Evolutionary conservation across 768 basidiomycete species (phyloP), one percentile per base, ranked within the genome.

Genomic region (Tephrocybe sp.): DNA sequence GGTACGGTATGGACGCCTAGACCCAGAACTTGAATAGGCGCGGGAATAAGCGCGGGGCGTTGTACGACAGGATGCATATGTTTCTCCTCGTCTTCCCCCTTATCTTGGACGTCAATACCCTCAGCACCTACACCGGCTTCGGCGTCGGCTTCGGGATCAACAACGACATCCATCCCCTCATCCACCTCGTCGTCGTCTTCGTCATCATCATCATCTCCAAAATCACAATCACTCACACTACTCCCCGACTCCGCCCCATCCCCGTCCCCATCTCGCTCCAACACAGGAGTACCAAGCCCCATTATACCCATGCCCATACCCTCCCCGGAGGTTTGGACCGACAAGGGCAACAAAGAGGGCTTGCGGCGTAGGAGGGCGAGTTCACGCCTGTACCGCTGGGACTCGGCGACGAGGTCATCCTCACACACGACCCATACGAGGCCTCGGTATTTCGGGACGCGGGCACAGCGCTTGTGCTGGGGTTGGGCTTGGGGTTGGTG

Each of bases 341-440:
- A n/a, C 39, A 51, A 1, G 34, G 26, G 26, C 26, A 26, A 7
- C 26, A 26, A 42, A 5, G 42, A 39, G 1, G 62, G 60, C 49
- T 67, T 68, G 40, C 72, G 62, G 39, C 65, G 57, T 34, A 73
- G 56, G 34, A 74, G 54, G 14, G 62, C 57, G 5, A 74, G 63
- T 5, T 51, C 51, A 17, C 51, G 45, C 4, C 42, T 48, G 38
- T 60, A 62, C 13, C 43, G 39, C 10, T 41, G 16, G 7, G 51
- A 46, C n/a, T 62, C 67, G 19, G 60, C 56, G 38, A 71, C 68
- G 3, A 80, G 58, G 63, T 89, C 87, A 42, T 88, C 89, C 59
- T 89, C 87, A 56, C 80, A 83, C 38, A 88, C 76, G 60, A 90
- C 90, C 83, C 88, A 91, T n/a, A 89, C 71, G 49, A 92, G 80